These are phyloP conservation scores for Rhizopogon vinicolor DNA, from an alignment of 768 basidiomycete genomes.

Conservation along the genomic window DNA sequence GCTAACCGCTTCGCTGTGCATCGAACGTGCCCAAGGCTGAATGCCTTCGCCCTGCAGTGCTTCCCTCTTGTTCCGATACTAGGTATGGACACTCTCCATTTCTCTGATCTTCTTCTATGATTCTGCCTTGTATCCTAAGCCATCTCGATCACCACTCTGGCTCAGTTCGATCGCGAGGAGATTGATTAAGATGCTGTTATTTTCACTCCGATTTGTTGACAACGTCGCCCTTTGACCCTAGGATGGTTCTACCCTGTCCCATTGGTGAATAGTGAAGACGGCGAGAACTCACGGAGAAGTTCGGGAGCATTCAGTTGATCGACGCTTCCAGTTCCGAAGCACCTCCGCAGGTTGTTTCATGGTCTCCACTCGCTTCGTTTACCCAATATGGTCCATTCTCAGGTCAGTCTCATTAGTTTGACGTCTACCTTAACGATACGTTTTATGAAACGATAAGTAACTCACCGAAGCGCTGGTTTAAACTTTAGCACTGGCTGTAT, in stretches of 20 bases:
- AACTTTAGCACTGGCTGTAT: neutral
- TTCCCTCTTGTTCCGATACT: neutral
- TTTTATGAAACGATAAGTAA: neutral
- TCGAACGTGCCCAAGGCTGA: neutral
- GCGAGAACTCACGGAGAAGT: neutral
- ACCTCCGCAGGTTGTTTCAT: neutral
- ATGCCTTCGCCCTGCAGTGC: neutral
- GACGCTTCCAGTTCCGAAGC: neutral
- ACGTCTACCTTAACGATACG: neutral
- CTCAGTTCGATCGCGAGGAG: neutral
- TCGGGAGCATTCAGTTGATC: neutral
- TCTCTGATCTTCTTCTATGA: neutral
- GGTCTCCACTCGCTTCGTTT: neutral
- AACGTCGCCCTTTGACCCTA: slow-evolving; percentile 1
- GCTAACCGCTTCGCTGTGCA: neutral
- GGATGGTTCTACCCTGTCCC: neutral
- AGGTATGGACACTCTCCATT: neutral
- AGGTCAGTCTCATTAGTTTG: neutral
- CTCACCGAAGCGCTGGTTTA: neutral
- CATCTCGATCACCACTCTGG: neutral
- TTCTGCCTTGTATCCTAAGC: neutral
- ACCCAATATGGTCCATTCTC: neutral
- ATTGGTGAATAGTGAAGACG: neutral
- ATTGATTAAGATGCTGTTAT: neutral
- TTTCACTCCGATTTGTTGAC: neutral